A percentile compares a stretch with the other conserved stretches of the same genome.
Conservation (phyloP, 768 basidiomycete species). For the Tylopilus sp. region DNA sequence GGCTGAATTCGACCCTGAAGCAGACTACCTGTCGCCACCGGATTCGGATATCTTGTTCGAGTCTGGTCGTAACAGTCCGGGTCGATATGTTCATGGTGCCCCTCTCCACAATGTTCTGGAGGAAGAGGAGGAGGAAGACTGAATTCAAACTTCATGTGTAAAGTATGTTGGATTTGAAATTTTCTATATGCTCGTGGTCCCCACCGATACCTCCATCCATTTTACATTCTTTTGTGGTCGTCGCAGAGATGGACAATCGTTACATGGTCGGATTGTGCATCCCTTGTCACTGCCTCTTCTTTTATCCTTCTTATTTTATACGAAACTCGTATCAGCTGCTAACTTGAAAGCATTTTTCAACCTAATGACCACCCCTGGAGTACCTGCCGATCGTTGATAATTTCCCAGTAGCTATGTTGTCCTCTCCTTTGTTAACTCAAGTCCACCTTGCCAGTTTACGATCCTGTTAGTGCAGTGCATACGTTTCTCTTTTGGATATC, state of each 20-base stretch:
- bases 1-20: conserved; percentile 24
- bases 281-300: neutral
- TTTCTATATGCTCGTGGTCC: conserved; percentile 13
- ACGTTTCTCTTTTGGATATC: conserved; percentile 19
- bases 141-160: conserved; percentile 12
- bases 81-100: conserved; percentile 77
- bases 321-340: conserved; percentile 11
- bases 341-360: conserved; percentile 9
- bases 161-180: conserved; percentile 17
- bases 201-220: conserved; percentile 25
- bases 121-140: conserved; percentile 67
- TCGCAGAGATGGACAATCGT: conserved; percentile 13
- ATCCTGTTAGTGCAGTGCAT: conserved; percentile 18
- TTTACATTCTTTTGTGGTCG: conserved; percentile 2
- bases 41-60: conserved; percentile 37
- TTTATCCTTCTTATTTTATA: conserved; percentile 1
- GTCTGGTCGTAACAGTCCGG: conserved; percentile 58
- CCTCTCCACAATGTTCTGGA: conserved; percentile 85
- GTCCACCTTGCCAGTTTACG: neutral
- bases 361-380: conserved; percentile 25
- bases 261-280: conserved; percentile 1
- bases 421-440: conserved; percentile 14
- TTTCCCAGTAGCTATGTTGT: conserved; percentile 24
- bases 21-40: conserved; percentile 31
- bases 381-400: conserved; percentile 24